A percentile compares a stretch with the other conserved stretches of the same genome.
Evolutionary conservation across 2,329 filamentous ascomycete genomes (phyloP).

Genomic region (Microcyclospora pomicola): DNA sequence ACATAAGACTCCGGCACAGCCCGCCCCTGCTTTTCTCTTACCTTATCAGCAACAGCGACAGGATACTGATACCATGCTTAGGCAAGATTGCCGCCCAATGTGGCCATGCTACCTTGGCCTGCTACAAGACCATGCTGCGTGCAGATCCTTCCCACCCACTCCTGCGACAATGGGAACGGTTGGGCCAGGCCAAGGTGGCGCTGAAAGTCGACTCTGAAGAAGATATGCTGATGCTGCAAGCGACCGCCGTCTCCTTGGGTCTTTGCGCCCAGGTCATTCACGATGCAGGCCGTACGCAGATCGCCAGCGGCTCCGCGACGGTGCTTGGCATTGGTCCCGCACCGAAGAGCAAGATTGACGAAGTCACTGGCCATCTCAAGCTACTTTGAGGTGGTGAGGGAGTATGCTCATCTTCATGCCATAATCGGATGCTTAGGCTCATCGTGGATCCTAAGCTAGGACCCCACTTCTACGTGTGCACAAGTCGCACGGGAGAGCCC

Average conservation of each 20-base stretch:
- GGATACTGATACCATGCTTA: constrained; percentile 25
- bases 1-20: neutral
- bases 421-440: too few relatives aligned
- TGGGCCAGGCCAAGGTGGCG: constrained; percentile 66
- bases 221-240: constrained; percentile 60
- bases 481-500: too few relatives aligned
- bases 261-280: constrained; percentile 80
- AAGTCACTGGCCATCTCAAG: constrained; percentile 75
- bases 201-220: constrained; percentile 80
- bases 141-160: constrained; percentile 44
- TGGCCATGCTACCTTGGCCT: constrained; percentile 89
- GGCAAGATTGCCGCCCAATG: constrained; percentile 96
- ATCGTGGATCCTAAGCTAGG: too few relatives aligned
- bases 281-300: constrained; percentile 95
- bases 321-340: constrained; percentile 65
- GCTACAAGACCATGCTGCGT: constrained; percentile 70
- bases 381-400: constrained; percentile 43
- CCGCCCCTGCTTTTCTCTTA: neutral
- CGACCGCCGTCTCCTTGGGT: constrained; percentile 67
- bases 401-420: too few relatives aligned
- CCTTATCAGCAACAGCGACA: neutral
- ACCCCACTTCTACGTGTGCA: too few relatives aligned
- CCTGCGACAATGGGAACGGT: constrained; percentile 70
- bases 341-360: constrained; percentile 73
- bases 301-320: constrained; percentile 81